Conservation (phyloP, 805 yeast genomes). For the Priceomyces medius region DNA sequence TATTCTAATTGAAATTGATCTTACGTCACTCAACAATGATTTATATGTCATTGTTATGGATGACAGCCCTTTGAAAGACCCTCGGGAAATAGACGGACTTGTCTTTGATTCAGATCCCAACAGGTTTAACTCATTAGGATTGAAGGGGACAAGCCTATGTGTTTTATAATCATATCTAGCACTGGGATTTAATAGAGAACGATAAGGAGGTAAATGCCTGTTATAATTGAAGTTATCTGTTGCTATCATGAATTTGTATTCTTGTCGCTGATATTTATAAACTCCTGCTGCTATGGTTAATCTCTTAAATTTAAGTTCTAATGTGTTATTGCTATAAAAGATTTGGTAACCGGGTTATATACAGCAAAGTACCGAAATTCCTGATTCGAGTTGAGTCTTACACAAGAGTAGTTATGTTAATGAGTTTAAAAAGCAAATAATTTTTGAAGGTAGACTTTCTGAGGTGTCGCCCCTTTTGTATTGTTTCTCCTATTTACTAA, state of each 20-base stretch:
- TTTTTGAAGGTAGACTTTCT: no score
- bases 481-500: background rate
- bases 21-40: slow-evolving; percentile 48
- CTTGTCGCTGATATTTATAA: background rate
- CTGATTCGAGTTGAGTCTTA: background rate
- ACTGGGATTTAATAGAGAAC: slow-evolving; percentile 50
- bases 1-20: slow-evolving; percentile 29
- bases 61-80: slow-evolving; percentile 6
- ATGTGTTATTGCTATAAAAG: no score
- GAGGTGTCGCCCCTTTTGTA: no score
- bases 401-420: no score
- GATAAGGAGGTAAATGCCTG: slow-evolving; percentile 49
- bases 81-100: background rate
- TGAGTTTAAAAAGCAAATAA: no score
- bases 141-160: slow-evolving; percentile 40
- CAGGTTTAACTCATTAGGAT: slow-evolving; percentile 30
- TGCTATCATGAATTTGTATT: slow-evolving; percentile 7
- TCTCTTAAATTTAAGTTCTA: no score
- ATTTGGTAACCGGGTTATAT: no score
- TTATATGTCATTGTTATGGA: slow-evolving; percentile 47
- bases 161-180: slow-evolving; percentile 51
- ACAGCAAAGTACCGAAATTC: background rate
- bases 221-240: slow-evolving; percentile 20
- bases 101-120: slow-evolving; percentile 7
- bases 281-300: no score